Conservation (phyloP, 1,139 yeast species). For the Saccharomycopsis hybrid region DNA sequence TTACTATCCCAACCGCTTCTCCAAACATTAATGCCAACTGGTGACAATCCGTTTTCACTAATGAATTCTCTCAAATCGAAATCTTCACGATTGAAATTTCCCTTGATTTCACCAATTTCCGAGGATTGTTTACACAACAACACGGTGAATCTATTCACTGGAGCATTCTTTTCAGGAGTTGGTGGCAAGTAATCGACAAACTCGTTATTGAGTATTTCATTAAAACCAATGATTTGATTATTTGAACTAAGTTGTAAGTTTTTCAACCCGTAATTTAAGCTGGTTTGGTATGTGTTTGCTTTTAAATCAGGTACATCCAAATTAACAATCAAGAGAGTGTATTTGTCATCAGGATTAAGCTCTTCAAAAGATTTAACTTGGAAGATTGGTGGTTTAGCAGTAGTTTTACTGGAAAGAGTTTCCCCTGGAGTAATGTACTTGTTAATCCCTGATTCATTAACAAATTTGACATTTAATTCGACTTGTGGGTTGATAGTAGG, state of each 20-base stretch:
- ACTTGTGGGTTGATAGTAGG: conserved; percentile 84
- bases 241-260: conserved; percentile 59
- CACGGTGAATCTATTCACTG: conserved; percentile 74
- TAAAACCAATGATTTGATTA: conserved; percentile 52
- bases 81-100: conserved; percentile 31
- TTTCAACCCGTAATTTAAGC: conserved; percentile 71
- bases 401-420: conserved; percentile 64
- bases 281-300: conserved; percentile 63
- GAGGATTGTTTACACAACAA: conserved; percentile 81
- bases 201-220: conserved; percentile 38
- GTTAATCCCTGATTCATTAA: conserved; percentile 55
- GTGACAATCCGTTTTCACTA: conserved; percentile 43
- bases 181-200: conserved; percentile 73
- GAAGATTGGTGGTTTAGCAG: conserved; percentile 67
- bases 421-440: conserved; percentile 78
- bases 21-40: conserved; percentile 93
- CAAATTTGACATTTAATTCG: conserved; percentile 68
- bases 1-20: conserved; percentile 79
- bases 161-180: conserved; percentile 82
- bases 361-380: conserved; percentile 69
- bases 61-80: conserved; percentile 75
- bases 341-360: conserved; percentile 36
- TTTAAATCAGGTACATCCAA: conserved; percentile 85
- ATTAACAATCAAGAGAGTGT: conserved; percentile 76
- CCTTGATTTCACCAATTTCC: conserved; percentile 24